Base-by-base conservation (phyloP, 2,329 filamentous ascomycete genomes). In the Beauveria caledonica region DNA sequence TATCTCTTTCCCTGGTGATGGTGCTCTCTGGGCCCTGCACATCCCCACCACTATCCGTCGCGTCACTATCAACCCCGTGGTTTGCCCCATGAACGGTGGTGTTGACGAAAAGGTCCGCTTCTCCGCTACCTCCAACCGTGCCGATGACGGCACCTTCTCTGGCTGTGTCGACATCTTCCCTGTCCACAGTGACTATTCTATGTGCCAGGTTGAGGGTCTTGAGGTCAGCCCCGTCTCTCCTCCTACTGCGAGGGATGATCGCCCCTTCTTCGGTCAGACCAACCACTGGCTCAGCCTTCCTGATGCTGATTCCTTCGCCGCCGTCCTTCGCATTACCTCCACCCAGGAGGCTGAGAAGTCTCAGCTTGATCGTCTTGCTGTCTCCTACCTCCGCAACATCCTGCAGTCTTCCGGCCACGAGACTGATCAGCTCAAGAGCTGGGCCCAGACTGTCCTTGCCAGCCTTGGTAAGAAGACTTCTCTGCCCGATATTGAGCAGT, bases 1-100 rank as follows among this genome's bases (percentile, higher is more conserved):
- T 1, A 69, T 67, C 50, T 67, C 68, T 5, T 70, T 64, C 23
- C 74, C 74, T 0, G 68, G 67, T 0, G 71, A 74, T 45, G 71
- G 68, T 3, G 65, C 64, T 3, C 65, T 77, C 4, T 70, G 68
- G 66, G 62, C 68, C 1, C 63, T 71, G 3, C 68, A 72, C 51
- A 62, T 76, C 2, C 72, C 72, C 3, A 67, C 65, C 0, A 62
- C 48, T 13, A 70, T 74, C 13, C 58, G 63, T 15, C 58, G 61
- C 23, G 62, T 69, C 10, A 52, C 45, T 42, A 57, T 62, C 49
- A 59, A 58, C 44, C 60, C 60, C 11, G 53, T 55, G 13, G 52
- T 61, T 5, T 61, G 60, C 40, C 60, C 60, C n/a, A 50, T 58
- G 42, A 61, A 61, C 21, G 54, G 60, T 33, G 60, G 60, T 23